Conservation (phyloP, 1,284 basidiomycete species). For the Boletus sp. region DNA sequence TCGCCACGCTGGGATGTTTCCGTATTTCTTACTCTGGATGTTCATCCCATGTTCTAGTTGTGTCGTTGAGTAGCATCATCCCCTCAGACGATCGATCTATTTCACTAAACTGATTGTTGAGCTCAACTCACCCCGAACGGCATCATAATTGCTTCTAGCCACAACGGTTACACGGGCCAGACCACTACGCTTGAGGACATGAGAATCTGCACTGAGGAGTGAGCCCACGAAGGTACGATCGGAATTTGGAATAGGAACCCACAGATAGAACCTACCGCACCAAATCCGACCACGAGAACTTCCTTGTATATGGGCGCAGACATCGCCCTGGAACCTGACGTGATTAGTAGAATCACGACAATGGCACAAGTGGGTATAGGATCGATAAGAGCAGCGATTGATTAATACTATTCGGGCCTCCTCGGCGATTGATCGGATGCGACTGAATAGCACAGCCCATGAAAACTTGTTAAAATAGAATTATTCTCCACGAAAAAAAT, state of each 20-base stretch:
- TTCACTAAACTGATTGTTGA: neutral
- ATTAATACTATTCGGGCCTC: too few species aligned
- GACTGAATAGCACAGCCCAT: too few species aligned
- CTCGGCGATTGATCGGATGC: too few species aligned
- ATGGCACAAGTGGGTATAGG: too few species aligned
- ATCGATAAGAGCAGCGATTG: neutral
- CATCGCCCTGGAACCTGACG: too few species aligned
- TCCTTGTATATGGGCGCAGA: constrained; percentile 36
- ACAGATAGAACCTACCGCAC: constrained; percentile 59
- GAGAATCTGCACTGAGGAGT: constrained; percentile 44
- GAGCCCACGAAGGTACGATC: neutral
- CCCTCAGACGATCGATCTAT: neutral
- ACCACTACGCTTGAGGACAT: constrained; percentile 59
- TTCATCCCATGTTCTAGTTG: constrained; percentile 47
- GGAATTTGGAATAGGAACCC: constrained; percentile 14
- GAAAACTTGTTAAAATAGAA: too few species aligned
- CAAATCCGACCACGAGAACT: constrained; percentile 54
- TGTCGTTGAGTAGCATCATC: neutral
- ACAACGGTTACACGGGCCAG: constrained; percentile 68
- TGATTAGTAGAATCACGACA: neutral
- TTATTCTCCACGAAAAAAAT: too few species aligned
- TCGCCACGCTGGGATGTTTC: constrained; percentile 53
- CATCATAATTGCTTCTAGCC: constrained; percentile 68
- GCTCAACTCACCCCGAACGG: constrained; percentile 44
- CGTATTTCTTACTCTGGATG: constrained; percentile 58